Base-by-base conservation (phyloP, 2,329 filamentous ascomycete genomes). In the Calonectria honghensis region DNA sequence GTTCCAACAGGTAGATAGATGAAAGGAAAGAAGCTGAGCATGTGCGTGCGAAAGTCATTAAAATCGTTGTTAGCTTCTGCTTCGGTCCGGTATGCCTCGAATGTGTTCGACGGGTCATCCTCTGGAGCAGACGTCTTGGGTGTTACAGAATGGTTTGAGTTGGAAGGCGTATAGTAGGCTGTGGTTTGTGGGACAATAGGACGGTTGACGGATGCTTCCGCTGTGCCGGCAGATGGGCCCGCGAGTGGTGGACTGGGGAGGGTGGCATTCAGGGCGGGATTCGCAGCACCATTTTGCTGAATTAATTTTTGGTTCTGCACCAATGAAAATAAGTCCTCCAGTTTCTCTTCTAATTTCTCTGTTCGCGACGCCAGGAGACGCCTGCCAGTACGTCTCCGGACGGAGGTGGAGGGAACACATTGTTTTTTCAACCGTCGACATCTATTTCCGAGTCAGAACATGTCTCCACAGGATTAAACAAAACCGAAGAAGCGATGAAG, bases 281-380 rank as follows among this genome's bases (percentile, higher is more conserved):
- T 50, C 18, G n/a, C 61, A 32, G 27, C 11, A 3, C n/a, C 31
- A 7, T 10, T 50, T 24, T 31, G 41, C 29, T 31, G 41, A 2
- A 29, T 16, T 3, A 65, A 32, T 50, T 65, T 65, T 9, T 65
- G 61, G n/a, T 35, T 65, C 9, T 65, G 61, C 24, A 65, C n/a
- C 41, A 65, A 35, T 3, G 39, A 14, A 24, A 65, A 45, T 14
- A 65, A 14, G 31, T 32, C 61, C 2, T 65, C 61, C 13, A 65
- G 61, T 11, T 65, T 65, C 20, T 65, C 61, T 45, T 65, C 61
- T 3, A 65, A 16, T 18, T 65, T 45, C 61, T 45, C 61, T 35
- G 61, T 65, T 9, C 61, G 61, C 27, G 61, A 65, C 13, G 61
- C 61, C 20, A 65, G 10, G 32, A 65, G 61, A 20, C 61, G 61